Evolutionary conservation across 441 rosid genomes (phyloP), one percentile per base, ranked within the genome.

Genomic region (Populus hybrid): DNA sequence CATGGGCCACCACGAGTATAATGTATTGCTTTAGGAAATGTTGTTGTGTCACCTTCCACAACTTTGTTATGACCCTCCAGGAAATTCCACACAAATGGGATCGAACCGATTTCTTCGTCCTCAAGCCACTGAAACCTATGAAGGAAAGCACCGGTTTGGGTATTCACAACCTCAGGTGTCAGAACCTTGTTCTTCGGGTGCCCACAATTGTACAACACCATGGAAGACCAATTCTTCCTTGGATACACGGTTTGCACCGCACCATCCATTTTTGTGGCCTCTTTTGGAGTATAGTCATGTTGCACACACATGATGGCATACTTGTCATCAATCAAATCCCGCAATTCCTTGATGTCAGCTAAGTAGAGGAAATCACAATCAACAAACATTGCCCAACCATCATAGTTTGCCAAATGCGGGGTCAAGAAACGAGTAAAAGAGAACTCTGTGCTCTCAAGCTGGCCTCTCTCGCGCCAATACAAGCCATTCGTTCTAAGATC

Each of bases 381-480:
- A 32, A 95, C 94, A 81, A 95, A 95, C 98, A 95, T 85, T 0
- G 98, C 99, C 99, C 99, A 95, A 1, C 97, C 99, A 28, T 95
- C 87, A 74, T 82, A 94, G 68, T 87, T 80, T 0, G 99, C 94
- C 79, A 95, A 65, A 79, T 86, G 81, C 0, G 98, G 99, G 40
- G 99, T 95, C 80, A 95, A 82, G 88, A 26, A 26, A 26, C 28
- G 28, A 26, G 28, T 26, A 26, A 26, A 26, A 26, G 28, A 26
- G 28, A 26, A 95, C 90, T 95, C 97, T 0, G 99, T 95, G 91
- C 99, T 94, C 93, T 95, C 99, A 2, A 94, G 81, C 74, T 85
- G 77, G 75, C 89, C 89, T 76, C 95, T 86, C 74, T 92, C 92
- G 1, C 99, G 92, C 97, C 95, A 89, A 65, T 94, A 95, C 30